phyloP scores from a whole-genome alignment of 345 rosid genomes.

The Pugionium dolabratum region DNA sequence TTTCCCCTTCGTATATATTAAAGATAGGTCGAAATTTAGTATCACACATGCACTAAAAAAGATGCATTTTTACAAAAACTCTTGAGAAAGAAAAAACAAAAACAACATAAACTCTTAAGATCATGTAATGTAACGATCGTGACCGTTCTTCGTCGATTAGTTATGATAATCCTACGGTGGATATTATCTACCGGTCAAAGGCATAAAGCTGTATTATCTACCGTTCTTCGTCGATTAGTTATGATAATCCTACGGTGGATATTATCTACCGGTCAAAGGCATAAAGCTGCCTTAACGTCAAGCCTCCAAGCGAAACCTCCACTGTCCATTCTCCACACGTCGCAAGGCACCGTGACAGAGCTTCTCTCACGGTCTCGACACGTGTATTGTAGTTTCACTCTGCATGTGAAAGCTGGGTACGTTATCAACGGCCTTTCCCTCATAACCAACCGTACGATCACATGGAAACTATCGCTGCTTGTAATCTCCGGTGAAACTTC shows the following conservation, averaged over 20 bases:
- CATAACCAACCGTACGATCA: constrained; percentile 66
- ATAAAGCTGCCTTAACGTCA: constrained; percentile 75
- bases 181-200: constrained; percentile 27
- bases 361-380: constrained; percentile 50
- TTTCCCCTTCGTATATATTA: too few relatives aligned
- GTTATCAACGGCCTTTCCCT: constrained; percentile 46
- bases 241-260: background rate
- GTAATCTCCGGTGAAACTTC: constrained; percentile 24
- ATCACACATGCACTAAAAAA: too few relatives aligned
- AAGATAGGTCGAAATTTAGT: too few relatives aligned
- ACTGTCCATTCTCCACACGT: constrained; percentile 75
- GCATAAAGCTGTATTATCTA: constrained; percentile 77
- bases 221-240: too few relatives aligned
- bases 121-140: too few relatives aligned
- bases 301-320: constrained; percentile 91
- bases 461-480: constrained; percentile 25
- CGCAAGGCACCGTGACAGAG: constrained; percentile 74
- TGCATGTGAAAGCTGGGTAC: constrained; percentile 64
- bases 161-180: background rate
- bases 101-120: too few relatives aligned
- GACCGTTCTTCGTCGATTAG: too few relatives aligned
- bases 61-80: too few relatives aligned
- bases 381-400: constrained; percentile 66
- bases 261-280: constrained; percentile 37
- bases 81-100: too few relatives aligned